Evolutionary conservation across 2,329 filamentous ascomycete genomes (phyloP), one percentile per base, ranked within the genome.

Genomic region (Phyllosticta citrichinensis): DNA sequence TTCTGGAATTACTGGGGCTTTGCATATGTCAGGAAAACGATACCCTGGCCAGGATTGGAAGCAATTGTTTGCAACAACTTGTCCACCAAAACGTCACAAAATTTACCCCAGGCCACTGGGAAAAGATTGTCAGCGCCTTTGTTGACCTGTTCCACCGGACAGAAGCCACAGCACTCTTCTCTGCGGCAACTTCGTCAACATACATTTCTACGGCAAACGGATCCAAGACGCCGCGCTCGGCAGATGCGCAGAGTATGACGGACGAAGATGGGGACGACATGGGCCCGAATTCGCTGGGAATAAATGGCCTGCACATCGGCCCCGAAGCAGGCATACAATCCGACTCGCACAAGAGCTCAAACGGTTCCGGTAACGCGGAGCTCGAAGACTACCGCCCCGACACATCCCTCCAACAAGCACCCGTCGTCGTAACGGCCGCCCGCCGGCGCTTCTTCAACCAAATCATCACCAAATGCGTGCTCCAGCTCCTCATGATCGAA

Each of bases 11-110:
- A 20, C 79, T 99, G 11, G 92, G 91, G 3, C 83, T 99, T 11
- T 99, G 94, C 71, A 99, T 99, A 64, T 97, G 93, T 72, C 94
- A 99, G 74, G 94, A 99, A 72, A 99, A 99, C 68, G 94, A 99
- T 70, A 99, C 95, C 0, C 93, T 99, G 65, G 95, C 94, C 2
- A 85, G 95, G 24, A 99, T 99, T 68, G 94, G 94, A 58, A 97
- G 93, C 78, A 99, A 99, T 71, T 99, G 95, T 71, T 77, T 99
- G 58, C 94, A 99, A 72, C 93, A 97, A 71, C 79, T 99, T 53
- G 97, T 99, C 62, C 75, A 99, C 52, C 93, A 97, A 71, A 99
- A 99, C 67, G 94, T 99, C 10, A 86, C 84, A 63, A 97, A 97
- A 72, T 97, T 99, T 74, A 85, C 82, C 22, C 80, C 85, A 1